These are phyloP conservation scores for Neopestalotiopsis sp. DNA, from an alignment of 2,329 filamentous ascomycete genomes.

Conservation along the genomic window DNA sequence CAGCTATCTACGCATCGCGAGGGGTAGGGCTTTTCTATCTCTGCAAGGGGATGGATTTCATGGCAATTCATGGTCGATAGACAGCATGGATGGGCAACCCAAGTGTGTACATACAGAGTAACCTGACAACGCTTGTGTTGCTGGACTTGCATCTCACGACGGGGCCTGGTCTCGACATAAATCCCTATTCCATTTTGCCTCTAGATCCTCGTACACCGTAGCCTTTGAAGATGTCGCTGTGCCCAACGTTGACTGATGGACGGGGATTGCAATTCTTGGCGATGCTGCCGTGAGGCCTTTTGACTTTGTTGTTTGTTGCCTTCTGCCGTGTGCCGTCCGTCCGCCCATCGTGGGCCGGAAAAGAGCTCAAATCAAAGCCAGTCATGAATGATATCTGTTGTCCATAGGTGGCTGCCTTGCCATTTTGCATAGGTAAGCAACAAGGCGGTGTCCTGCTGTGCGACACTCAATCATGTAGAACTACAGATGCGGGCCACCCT, in stretches of 20 bases:
- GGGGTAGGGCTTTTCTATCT: too few species aligned
- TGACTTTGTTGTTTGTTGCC: neutral
- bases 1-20: too few species aligned
- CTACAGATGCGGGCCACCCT: neutral
- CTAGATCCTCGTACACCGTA: neutral
- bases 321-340: neutral
- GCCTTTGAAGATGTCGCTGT: neutral
- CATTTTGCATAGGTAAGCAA: neutral
- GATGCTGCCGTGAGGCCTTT: neutral
- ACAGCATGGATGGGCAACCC: too few species aligned
- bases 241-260: conserved; percentile 4
- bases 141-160: neutral
- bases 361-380: neutral
- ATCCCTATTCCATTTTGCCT: neutral
- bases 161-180: neutral
- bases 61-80: too few species aligned
- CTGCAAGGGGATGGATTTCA: too few species aligned
- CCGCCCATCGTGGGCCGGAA: neutral
- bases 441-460: conserved; percentile 3
- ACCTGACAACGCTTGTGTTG: neutral
- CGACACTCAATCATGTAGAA: neutral
- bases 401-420: neutral
- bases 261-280: conserved; percentile 5
- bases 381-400: neutral
- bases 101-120: too few species aligned